Conservation (phyloP, 106 monocot species). For the Alisma plantagoaquatica region DNA sequence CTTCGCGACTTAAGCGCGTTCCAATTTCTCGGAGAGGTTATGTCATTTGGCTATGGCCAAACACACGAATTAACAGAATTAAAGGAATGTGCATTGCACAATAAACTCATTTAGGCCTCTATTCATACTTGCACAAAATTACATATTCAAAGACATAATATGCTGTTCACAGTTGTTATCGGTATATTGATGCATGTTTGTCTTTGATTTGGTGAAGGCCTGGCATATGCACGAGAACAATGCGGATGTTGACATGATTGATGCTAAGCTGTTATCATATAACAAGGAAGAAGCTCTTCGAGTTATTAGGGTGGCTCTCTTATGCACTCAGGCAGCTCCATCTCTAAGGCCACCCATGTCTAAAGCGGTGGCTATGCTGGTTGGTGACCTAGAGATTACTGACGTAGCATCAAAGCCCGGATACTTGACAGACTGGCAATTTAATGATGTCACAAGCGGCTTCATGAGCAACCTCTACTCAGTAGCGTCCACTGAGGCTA, state of each 20-base stretch:
- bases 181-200: too few relatives aligned
- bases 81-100: too few relatives aligned
- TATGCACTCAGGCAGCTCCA: slow-evolving; percentile 81
- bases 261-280: slow-evolving; percentile 1
- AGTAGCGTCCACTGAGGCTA: too few relatives aligned
- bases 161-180: too few relatives aligned
- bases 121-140: too few relatives aligned
- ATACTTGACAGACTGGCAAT: slow-evolving; percentile 73
- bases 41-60: too few relatives aligned
- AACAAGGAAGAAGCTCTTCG: slow-evolving; percentile 11
- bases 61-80: too few relatives aligned
- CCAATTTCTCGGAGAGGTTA: too few relatives aligned
- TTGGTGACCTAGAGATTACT: slow-evolving; percentile 50
- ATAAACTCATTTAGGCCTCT: too few relatives aligned
- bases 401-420: slow-evolving; percentile 53
- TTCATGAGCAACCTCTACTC: slow-evolving; percentile 7
- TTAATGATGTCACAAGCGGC: slow-evolving; percentile 35
- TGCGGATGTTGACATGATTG: slow-evolving; percentile 12
- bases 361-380: slow-evolving; percentile 67
- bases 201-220: too few relatives aligned
- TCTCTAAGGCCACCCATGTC: slow-evolving; percentile 72
- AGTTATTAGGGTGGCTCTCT: slow-evolving; percentile 45
- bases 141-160: too few relatives aligned
- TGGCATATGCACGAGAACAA: slow-evolving; percentile 16
- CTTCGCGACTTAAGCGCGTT: too few relatives aligned